These are phyloP conservation scores for Cladophialophora exuberans DNA, from an alignment of 2,329 filamentous ascomycete genomes.

Conservation along the genomic window DNA sequence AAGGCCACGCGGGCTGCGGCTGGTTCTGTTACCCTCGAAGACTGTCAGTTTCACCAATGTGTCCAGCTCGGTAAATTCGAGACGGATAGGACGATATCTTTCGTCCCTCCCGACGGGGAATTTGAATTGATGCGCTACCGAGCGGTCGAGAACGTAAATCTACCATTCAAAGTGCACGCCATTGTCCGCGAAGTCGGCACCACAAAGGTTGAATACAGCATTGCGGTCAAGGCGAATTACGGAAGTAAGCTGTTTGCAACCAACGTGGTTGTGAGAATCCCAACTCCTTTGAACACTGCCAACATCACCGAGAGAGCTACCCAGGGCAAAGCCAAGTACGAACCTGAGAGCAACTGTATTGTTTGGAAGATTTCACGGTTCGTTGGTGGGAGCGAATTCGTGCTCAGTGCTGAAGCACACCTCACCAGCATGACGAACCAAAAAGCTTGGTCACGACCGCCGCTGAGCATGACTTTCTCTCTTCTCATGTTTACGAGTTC, in stretches of 20 bases:
- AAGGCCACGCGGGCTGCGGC: conserved; percentile 96
- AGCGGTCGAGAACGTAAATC: conserved; percentile 96
- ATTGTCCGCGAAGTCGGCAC: conserved; percentile 98
- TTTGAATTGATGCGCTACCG: conserved; percentile 99
- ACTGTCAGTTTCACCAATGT: conserved; percentile 99
- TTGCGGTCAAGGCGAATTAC: conserved; percentile 96
- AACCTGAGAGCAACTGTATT: conserved; percentile 96
- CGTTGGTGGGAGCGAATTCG: conserved; percentile 95
- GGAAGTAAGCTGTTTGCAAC: conserved; percentile 95
- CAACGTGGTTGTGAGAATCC: conserved; percentile 91
- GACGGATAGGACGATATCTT: conserved; percentile 93
- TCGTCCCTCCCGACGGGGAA: conserved; percentile 94
- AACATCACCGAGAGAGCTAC: conserved; percentile 90
- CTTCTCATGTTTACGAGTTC: conserved; percentile 98
- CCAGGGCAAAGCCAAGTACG: conserved; percentile 97
- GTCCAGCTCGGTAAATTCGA: conserved; percentile 98
- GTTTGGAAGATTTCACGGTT: conserved; percentile 99
- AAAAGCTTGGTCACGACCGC: conserved; percentile 93
- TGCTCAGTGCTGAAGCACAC: conserved; percentile 89
- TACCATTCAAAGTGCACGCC: conserved; percentile 97
- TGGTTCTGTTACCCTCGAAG: conserved; percentile 91
- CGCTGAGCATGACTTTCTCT: conserved; percentile 87
- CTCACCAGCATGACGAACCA: conserved; percentile 98
- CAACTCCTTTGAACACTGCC: conserved; percentile 94
- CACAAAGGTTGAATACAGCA: conserved; percentile 97